These are phyloP conservation scores for Stropharia rugosoannulata DNA, from an alignment of 768 basidiomycete genomes.

Conservation along the genomic window DNA sequence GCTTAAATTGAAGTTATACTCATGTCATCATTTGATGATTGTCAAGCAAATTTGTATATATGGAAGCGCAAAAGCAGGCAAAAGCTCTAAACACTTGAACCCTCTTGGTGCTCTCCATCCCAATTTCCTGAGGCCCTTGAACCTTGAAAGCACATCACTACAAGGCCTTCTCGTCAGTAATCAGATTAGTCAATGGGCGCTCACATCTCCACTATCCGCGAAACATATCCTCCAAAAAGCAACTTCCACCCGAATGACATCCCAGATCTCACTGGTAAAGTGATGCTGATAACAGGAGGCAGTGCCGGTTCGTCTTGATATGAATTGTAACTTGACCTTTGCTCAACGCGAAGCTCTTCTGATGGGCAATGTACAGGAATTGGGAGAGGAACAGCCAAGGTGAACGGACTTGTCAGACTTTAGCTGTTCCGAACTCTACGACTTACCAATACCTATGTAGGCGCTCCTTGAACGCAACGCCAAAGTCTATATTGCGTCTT, in stretches of 20 bases:
- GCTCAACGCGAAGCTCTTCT: not conserved
- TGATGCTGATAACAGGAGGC: constrained; percentile 38
- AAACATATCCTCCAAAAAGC: constrained; percentile 41
- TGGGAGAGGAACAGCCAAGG: constrained; percentile 62
- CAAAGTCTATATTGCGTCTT: constrained; percentile 61
- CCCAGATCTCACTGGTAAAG: constrained; percentile 49
- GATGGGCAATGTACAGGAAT: constrained; percentile 33
- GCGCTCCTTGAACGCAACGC: constrained; percentile 57
- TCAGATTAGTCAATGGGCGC: too few species aligned
- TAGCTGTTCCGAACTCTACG: too few species aligned
- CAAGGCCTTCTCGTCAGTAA: too few species aligned
- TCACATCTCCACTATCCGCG: too few species aligned
- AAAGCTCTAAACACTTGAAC: too few species aligned
- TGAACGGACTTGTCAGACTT: not conserved
- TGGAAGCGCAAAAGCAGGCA: too few species aligned
- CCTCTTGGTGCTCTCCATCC: too few species aligned
- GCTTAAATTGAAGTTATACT: too few species aligned
- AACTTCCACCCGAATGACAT: constrained; percentile 44
- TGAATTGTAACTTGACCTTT: not conserved
- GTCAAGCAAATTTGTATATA: too few species aligned
- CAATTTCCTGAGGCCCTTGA: too few species aligned
- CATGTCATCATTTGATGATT: too few species aligned
- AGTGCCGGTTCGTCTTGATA: constrained; percentile 27
- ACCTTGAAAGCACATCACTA: too few species aligned
- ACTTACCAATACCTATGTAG: constrained; percentile 21